phyloP scores from a whole-genome alignment of 2,329 filamentous ascomycete genomes.

The Cytospora paraplurivora region DNA sequence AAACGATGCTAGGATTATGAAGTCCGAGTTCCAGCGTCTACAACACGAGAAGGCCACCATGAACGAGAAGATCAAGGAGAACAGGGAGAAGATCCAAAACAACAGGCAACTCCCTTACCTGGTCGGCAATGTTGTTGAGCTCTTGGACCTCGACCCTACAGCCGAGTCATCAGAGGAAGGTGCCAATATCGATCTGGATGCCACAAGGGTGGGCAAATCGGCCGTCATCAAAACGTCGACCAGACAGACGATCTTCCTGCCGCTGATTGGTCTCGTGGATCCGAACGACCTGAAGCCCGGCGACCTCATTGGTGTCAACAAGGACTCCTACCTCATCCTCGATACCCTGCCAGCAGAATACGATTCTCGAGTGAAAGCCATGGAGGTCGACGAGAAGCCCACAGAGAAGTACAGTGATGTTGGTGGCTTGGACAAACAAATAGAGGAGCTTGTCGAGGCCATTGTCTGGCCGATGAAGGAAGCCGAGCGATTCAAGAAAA shows the following conservation, averaged over 20 bases:
- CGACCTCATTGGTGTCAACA: conserved; percentile 97
- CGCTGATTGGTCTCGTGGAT: conserved; percentile 94
- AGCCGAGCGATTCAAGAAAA: conserved; percentile 98
- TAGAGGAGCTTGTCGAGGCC: conserved; percentile 96
- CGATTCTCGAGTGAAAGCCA: conserved; percentile 97
- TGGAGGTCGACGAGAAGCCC: conserved; percentile 99
- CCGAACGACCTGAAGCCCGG: conserved; percentile 92
- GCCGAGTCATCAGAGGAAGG: conserved; percentile 96
- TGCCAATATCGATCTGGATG: conserved; percentile 97
- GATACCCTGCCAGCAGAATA: conserved; percentile 98
- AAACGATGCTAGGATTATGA: conserved; percentile 98
- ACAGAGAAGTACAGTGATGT: conserved; percentile 99
- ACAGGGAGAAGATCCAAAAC: conserved; percentile 98
- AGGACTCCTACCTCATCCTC: conserved; percentile 96
- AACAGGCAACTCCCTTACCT: conserved; percentile 99
- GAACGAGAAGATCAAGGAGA: conserved; percentile 99
- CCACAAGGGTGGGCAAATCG: conserved; percentile 94
- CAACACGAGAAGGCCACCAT: conserved; percentile 94
- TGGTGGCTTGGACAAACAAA: conserved; percentile 96
- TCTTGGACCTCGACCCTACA: conserved; percentile 93
- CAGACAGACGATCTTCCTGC: conserved; percentile 96
- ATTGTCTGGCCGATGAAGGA: conserved; percentile 99
- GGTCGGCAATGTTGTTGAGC: conserved; percentile 96
- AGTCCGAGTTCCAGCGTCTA: conserved; percentile 91
- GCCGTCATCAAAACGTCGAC: conserved; percentile 99